Conservation (phyloP, 345 rosid species). For the Melastoma malabathricum region DNA sequence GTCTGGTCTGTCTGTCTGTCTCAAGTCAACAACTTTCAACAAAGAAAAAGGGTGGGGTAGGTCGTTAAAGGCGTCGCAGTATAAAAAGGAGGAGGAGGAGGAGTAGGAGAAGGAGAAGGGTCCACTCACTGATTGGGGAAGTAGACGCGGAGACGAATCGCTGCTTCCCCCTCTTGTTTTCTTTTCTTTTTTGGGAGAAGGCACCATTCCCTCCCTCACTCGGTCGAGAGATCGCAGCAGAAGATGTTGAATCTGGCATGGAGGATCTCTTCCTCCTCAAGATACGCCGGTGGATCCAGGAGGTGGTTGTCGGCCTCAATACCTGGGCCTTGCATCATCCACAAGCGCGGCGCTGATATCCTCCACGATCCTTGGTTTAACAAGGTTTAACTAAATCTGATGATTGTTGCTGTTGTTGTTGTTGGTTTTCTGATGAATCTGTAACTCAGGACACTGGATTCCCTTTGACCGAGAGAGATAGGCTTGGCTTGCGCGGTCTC, state of each 20-base stretch:
- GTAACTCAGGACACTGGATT: conserved; percentile 73
- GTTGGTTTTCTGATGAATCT: not conserved
- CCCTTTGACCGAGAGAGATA: conserved; percentile 88
- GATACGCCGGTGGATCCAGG: conserved; percentile 24
- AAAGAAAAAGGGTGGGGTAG: too few relatives aligned
- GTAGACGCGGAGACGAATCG: too few relatives aligned
- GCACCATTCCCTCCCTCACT: too few relatives aligned
- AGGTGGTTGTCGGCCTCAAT: conserved; percentile 61
- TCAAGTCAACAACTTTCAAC: too few relatives aligned
- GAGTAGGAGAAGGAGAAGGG: too few relatives aligned
- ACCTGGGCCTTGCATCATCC: conserved; percentile 87
- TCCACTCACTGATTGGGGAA: too few relatives aligned
- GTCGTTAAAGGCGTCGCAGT: too few relatives aligned
- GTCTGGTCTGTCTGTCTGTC: too few relatives aligned
- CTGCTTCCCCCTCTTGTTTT: too few relatives aligned
- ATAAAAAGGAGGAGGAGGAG: too few relatives aligned
- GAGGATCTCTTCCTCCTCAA: conserved; percentile 25
- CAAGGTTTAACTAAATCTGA: conserved; percentile 31
- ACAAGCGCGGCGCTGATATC: conserved; percentile 94
- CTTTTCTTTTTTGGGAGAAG: too few relatives aligned
- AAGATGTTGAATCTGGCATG: conserved; percentile 56
- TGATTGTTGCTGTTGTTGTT: not conserved
- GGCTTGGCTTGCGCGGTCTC: conserved; percentile 86
- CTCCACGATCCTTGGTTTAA: conserved; percentile 99
- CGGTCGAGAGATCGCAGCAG: not conserved